Evolutionary conservation across 2,329 filamentous ascomycete species (phyloP), one percentile per base, ranked within the genome.

Genomic region (Penicillium sp.): DNA sequence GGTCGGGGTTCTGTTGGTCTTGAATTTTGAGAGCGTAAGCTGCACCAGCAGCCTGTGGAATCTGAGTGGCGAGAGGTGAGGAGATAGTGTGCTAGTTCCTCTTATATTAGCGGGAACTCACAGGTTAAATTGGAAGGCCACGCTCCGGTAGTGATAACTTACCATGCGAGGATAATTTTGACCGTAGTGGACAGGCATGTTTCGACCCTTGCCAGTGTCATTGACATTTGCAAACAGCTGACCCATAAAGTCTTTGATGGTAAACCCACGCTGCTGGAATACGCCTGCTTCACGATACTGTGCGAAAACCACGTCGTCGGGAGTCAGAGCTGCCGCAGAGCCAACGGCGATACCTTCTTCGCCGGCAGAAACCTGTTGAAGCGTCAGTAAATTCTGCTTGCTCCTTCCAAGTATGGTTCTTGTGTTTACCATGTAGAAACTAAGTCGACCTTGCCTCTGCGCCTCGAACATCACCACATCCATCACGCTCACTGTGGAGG

Each of bases 391-490:
- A 10, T 13, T 18, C 15, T 18, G 8, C 12, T 9, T 13, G 1
- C 13, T 15, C 13, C 7, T 17, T 26, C 12, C 5, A 27, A 15
- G 23, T 34, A 39, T n/a, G 6, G 12, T 18, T n/a, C 39, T 3
- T 4, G 10, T 27, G 13, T n/a, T 2, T 32, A 93, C 93, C 90
- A 99, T 97, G 75, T 99, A 99, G 75, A 99, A 99, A 71, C 88
- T 92, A 49, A 96, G 76, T 17, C 91, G 85, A n/a, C 92, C 92
- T 74, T 99, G 94, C 39, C 94, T 82, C 74, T 99, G 94, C 0
- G 94, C 92, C 67, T 99, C 94, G 67, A 96, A 97, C 92, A 97
- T 97, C 69, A 97, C 89, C 49, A 96, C 73, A 68, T 99, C 94
- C 91, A 99, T 94, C 61, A 97, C 89, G 49, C 88, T 85, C 49